These are phyloP conservation scores for Lentinula raphanica DNA, from an alignment of 768 basidiomycete species.

Conservation along the genomic window DNA sequence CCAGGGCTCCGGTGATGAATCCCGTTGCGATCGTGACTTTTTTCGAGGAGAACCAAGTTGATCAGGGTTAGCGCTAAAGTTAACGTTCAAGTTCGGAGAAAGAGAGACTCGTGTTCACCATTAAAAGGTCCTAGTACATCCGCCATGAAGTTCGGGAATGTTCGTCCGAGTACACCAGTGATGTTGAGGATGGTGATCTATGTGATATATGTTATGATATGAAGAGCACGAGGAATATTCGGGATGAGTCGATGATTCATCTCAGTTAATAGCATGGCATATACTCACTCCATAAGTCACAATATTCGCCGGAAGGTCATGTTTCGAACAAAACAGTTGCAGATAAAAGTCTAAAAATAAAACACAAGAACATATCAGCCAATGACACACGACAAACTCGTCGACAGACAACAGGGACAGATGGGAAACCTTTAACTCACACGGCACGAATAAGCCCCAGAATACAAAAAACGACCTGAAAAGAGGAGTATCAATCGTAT, in stretches of 20 bases:
- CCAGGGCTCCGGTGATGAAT: neutral
- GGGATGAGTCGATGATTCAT: neutral
- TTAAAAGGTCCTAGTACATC: constrained; percentile 5
- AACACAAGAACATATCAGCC: neutral
- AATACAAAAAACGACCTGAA: constrained; percentile 6
- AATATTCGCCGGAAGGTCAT: constrained; percentile 1
- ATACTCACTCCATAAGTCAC: constrained; percentile 7
- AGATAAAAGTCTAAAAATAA: constrained; percentile 4
- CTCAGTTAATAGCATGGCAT: neutral
- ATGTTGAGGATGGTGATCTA: constrained; percentile 7
- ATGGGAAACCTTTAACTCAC: neutral
- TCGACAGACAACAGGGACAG: neutral
- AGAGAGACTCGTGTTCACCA: neutral
- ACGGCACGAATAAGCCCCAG: constrained; percentile 8
- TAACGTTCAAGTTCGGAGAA: neutral
- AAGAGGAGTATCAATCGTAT: neutral
- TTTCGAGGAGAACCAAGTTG: too few relatives aligned
- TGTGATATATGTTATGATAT: too few relatives aligned
- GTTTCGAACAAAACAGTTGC: constrained; percentile 6
- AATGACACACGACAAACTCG: too few relatives aligned
- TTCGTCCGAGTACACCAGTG: constrained; percentile 2
- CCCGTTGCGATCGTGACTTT: constrained; percentile 1
- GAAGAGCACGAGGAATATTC: neutral
- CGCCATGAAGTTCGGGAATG: constrained; percentile 2
- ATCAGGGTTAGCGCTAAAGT: too few relatives aligned